These are phyloP conservation scores for Zymoseptoria passerinii DNA, from an alignment of 2,329 filamentous ascomycete genomes.

Conservation along the genomic window DNA sequence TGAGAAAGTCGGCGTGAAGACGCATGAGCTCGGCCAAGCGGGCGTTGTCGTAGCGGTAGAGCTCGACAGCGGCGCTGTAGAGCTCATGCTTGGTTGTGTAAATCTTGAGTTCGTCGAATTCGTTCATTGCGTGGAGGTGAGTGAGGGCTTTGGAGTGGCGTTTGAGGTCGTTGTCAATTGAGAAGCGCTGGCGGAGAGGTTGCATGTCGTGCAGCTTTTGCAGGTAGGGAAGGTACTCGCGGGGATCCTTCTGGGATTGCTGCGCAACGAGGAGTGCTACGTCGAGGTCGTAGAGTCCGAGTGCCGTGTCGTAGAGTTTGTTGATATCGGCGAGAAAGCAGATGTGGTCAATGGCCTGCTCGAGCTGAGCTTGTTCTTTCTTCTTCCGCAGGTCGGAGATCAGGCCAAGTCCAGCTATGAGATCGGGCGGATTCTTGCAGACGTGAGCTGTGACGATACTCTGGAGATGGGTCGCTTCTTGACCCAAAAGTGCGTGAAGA, in stretches of 20 bases:
- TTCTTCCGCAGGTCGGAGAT: conserved; percentile 60
- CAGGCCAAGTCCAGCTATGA: conserved; percentile 73
- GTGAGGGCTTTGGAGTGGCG: conserved; percentile 67
- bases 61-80: conserved; percentile 65
- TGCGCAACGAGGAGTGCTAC: conserved; percentile 86
- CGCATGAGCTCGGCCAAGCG: conserved; percentile 61
- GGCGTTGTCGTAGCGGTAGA: conserved; percentile 73
- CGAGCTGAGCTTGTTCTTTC: conserved; percentile 64
- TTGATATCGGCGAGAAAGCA: conserved; percentile 95
- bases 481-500: conserved; percentile 55
- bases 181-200: conserved; percentile 63
- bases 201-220: conserved; percentile 73
- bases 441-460: conserved; percentile 93
- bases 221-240: conserved; percentile 92
- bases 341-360: conserved; percentile 89
- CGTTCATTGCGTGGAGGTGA: conserved; percentile 65
- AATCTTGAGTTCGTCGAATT: conserved; percentile 66
- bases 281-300: conserved; percentile 87
- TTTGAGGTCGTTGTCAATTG: conserved; percentile 80
- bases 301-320: conserved; percentile 77
- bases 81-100: conserved; percentile 75
- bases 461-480: conserved; percentile 61
- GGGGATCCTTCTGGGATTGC: conserved; percentile 88
- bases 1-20: conserved; percentile 72
- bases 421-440: conserved; percentile 82